Evolutionary conservation across 345 rosid genomes (phyloP).

Genomic region (Laguncularia racemosa): DNA sequence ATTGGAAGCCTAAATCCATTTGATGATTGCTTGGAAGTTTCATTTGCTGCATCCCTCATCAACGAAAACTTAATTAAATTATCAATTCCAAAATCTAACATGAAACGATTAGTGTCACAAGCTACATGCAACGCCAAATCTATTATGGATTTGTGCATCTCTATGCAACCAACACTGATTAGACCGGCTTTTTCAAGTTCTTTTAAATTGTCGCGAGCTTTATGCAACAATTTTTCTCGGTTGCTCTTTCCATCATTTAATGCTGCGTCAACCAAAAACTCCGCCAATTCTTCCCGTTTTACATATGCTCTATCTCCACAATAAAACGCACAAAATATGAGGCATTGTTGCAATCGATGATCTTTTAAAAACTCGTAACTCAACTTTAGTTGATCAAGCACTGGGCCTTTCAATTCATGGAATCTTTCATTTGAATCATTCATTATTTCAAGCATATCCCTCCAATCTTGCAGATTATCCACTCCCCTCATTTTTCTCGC

Average conservation of each 20-base stretch:
- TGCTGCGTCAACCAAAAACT: constrained; percentile 14
- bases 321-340: constrained; percentile 18
- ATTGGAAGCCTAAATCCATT: constrained; percentile 3
- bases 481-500: constrained; percentile 13
- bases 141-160: constrained; percentile 15
- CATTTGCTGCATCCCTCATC: accelerated
- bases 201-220: too few species aligned
- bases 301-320: too few species aligned
- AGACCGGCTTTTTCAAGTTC: too few species aligned
- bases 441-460: neutral
- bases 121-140: constrained; percentile 15
- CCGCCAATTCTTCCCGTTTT: neutral
- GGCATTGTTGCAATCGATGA: constrained; percentile 15
- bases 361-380: constrained; percentile 12
- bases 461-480: constrained; percentile 8
- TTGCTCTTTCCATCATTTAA: constrained; percentile 7
- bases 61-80: constrained; percentile 5
- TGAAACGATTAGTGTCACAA: neutral
- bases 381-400: constrained; percentile 7
- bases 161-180: too few species aligned
- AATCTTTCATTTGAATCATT: neutral
- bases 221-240: constrained; percentile 5
- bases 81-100: neutral
- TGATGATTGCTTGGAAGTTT: neutral
- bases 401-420: neutral